phyloP scores from a whole-genome alignment of 495 filamentous ascomycete species.

The Alectoria sarmentosa region DNA sequence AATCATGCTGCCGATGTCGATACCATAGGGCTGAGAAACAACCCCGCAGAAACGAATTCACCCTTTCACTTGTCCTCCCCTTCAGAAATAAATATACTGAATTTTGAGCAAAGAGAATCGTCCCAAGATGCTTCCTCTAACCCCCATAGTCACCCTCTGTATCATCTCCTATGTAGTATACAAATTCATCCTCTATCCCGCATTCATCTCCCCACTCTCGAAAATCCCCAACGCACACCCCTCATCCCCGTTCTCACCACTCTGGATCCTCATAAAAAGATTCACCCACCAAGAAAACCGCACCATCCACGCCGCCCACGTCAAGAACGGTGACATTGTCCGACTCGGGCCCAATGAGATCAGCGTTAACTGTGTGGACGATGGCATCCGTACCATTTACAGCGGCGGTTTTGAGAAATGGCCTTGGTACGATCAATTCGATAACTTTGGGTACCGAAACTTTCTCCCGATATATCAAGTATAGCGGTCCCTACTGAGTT shows the following conservation, averaged over 20 bases:
- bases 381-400: slow-evolving; percentile 60
- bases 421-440: slow-evolving; percentile 52
- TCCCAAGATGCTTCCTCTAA: neutral
- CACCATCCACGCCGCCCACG: slow-evolving; percentile 51
- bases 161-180: slow-evolving; percentile 35
- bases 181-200: slow-evolving; percentile 53
- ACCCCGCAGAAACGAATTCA: neutral
- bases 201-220: slow-evolving; percentile 58
- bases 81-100: neutral
- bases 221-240: slow-evolving; percentile 66
- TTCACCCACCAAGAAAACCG: slow-evolving; percentile 52
- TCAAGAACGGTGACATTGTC: slow-evolving; percentile 46
- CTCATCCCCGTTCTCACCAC: slow-evolving; percentile 53
- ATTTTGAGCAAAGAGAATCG: neutral
- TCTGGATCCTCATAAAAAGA: slow-evolving; percentile 63
- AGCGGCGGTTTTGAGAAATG: slow-evolving; percentile 71
- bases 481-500: slow-evolving; percentile 20
- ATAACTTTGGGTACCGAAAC: slow-evolving; percentile 22
- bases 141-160: neutral
- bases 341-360: slow-evolving; percentile 50
- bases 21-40: neutral
- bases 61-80: neutral
- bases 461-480: neutral
- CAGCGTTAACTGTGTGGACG: slow-evolving; percentile 55
- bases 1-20: neutral